A percentile compares a stretch with the other conserved stretches of the same genome.
Conservation (phyloP, 169 alveolate species). For the Eimeria praecox region DNA sequence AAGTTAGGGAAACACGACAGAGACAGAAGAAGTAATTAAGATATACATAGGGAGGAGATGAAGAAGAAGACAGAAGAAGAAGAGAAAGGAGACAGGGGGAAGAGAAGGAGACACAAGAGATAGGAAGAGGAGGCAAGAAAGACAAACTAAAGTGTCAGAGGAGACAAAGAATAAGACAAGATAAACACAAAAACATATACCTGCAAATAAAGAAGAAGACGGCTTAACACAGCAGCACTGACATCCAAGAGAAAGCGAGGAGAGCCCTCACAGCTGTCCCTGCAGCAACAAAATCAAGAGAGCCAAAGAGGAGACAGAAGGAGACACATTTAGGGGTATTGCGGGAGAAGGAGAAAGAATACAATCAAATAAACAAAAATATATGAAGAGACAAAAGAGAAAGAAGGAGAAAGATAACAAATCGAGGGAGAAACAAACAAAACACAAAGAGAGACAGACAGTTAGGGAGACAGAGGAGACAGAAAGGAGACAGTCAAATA, state of each 20-base stretch:
- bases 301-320: not conserved
- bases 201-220: conserved; percentile 26
- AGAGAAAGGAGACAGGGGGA: not conserved
- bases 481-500: too few relatives aligned
- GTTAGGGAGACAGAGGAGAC: too few relatives aligned
- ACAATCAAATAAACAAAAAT: too few relatives aligned
- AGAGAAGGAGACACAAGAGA: not conserved
- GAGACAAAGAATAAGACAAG: not conserved
- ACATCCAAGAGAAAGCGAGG: conserved; percentile 45
- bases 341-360: not conserved
- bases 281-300: conserved; percentile 49
- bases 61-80: not conserved
- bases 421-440: too few relatives aligned
- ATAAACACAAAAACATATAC: not conserved
- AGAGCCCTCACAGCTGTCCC: not conserved
- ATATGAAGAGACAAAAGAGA: too few relatives aligned
- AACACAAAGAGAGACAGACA: too few relatives aligned
- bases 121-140: not conserved
- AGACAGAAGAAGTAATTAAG: too few relatives aligned
- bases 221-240: not conserved
- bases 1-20: too few relatives aligned
- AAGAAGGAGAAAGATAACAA: too few relatives aligned
- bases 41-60: too few relatives aligned
- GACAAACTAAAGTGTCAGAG: not conserved
- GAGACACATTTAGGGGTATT: not conserved